Percentiles rank a stretch among this genome's conserved stretches.
Evolutionary conservation across 169 alveolate genomes (phyloP).

Genomic region (Plasmodium sp.): DNA sequence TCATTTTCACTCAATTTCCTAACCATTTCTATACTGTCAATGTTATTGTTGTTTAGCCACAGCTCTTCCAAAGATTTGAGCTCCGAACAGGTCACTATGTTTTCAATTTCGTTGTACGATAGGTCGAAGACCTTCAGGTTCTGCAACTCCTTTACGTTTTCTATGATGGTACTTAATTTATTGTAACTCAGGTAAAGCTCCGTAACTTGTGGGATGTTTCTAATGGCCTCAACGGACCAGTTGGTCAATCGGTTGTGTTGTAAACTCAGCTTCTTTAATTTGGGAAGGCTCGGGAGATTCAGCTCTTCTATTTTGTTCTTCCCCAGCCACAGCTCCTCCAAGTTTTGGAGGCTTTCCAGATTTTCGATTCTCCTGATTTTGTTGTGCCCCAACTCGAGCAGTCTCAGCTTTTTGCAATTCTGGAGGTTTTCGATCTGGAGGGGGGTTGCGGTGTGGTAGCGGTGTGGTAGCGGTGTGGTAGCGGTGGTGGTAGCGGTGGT

Average conservation of each 20-base stretch:
- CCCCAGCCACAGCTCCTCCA: conserved; percentile 91
- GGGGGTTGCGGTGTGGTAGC: background rate
- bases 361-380: conserved; percentile 86
- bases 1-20: conserved; percentile 66
- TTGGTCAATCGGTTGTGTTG: conserved; percentile 85
- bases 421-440: conserved; percentile 78
- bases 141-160: background rate
- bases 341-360: conserved; percentile 77
- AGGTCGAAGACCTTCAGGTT: conserved; percentile 83
- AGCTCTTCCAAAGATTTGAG: conserved; percentile 83
- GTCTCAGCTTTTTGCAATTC: conserved; percentile 78
- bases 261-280: conserved; percentile 83
- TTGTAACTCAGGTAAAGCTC: conserved; percentile 88
- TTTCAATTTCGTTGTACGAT: conserved; percentile 81
- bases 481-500: background rate
- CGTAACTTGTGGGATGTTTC: conserved; percentile 71
- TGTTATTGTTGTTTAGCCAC: conserved; percentile 86
- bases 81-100: conserved; percentile 74
- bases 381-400: conserved; percentile 91
- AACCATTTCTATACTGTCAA: conserved; percentile 78
- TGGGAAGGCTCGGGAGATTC: conserved; percentile 78
- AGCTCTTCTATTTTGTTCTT: conserved; percentile 88
- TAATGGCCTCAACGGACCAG: conserved; percentile 78
- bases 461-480: no score
- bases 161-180: conserved; percentile 68